Conservation (phyloP, 768 basidiomycete genomes). For the Lactifluus hygrophoroides region DNA sequence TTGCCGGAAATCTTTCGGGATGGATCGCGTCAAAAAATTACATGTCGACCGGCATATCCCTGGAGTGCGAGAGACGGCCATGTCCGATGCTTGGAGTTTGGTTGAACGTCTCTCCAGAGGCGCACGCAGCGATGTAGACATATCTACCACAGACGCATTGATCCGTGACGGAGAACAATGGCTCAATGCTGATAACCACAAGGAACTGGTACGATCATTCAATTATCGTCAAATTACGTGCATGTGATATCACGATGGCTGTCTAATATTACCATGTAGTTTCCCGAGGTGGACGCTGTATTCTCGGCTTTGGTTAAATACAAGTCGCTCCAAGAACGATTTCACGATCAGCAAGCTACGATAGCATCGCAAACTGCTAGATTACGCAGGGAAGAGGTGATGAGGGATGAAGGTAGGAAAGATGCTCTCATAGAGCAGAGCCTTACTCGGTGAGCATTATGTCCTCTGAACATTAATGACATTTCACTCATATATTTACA, state of each 20-base stretch:
- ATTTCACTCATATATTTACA: not conserved
- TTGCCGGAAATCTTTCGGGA: slow-evolving; percentile 52
- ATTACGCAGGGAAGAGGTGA: slow-evolving; percentile 3
- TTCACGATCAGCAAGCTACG: not conserved
- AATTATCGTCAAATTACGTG: not conserved
- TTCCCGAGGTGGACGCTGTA: slow-evolving; percentile 15
- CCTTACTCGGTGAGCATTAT: slow-evolving; percentile 9
- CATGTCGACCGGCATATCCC: slow-evolving; percentile 41
- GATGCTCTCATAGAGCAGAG: slow-evolving; percentile 2
- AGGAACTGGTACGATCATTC: slow-evolving; percentile 7
- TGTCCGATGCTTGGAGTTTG: slow-evolving; percentile 6
- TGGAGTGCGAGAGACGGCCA: not conserved
- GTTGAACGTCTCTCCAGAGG: slow-evolving; percentile 8
- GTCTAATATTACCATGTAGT: not conserved
- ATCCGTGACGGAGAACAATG: slow-evolving; percentile 43
- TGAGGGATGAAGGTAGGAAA: slow-evolving; percentile 8
- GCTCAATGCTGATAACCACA: slow-evolving; percentile 28
- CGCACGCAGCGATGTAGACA: slow-evolving; percentile 21
- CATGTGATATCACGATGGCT: not conserved
- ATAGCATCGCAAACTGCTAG: not conserved
- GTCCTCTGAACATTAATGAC: not conserved
- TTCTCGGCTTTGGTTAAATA: slow-evolving; percentile 15
- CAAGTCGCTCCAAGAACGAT: slow-evolving; percentile 16
- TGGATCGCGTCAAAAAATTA: slow-evolving; percentile 55
- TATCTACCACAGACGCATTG: slow-evolving; percentile 31